Evolutionary conservation across 2,329 filamentous ascomycete genomes (phyloP), one percentile per base, ranked within the genome.

Genomic region (Epicoccum sorghinum): DNA sequence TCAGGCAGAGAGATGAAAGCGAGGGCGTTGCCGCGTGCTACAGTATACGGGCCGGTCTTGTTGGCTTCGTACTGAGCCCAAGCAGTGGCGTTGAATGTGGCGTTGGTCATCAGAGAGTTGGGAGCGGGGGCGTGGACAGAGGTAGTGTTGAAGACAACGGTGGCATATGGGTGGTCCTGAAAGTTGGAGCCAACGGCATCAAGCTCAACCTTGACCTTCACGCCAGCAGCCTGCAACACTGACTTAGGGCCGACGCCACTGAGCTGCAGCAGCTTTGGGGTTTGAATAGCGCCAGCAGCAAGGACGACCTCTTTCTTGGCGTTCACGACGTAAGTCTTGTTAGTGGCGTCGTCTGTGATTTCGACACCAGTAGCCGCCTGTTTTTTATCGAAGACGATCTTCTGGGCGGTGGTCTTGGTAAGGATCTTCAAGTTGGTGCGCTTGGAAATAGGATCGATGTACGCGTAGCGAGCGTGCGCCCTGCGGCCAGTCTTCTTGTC

Each of bases 221-320:
- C 60, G 29, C 66, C 67, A 3, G 68, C 67, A 32, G 63, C 66
- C 35, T 70, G 39, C n/a, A 73, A 54, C n/a, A 70, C 55, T 12
- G 56, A 52, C 55, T 58, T 66, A 25, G 68, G 67, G 10, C 71
- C 71, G 24, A 74, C 53, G 24, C 71, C 71, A 44, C 66, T 70
- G 12, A 72, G 58, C 52, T 71, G 66, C 7, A 74, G 13, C 86
- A 78, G 14, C 87, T 74, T 69, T 82, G 83, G 3, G 80, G 86
- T 7, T 82, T 85, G 60, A 81, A 79, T 44, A 83, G 68, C 74
- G 25, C 78, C 81, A 1, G 86, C 86, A 1, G 83, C 83, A 2
- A 89, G 68, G 24, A 89, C 79, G 8, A 88, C 79, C 63, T 89
- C 86, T 47, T 66, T 69, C 47, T 58, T 65, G 1, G 66, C 68